Conservation (phyloP, 768 basidiomycete genomes). For the Termitomyces sp. region DNA sequence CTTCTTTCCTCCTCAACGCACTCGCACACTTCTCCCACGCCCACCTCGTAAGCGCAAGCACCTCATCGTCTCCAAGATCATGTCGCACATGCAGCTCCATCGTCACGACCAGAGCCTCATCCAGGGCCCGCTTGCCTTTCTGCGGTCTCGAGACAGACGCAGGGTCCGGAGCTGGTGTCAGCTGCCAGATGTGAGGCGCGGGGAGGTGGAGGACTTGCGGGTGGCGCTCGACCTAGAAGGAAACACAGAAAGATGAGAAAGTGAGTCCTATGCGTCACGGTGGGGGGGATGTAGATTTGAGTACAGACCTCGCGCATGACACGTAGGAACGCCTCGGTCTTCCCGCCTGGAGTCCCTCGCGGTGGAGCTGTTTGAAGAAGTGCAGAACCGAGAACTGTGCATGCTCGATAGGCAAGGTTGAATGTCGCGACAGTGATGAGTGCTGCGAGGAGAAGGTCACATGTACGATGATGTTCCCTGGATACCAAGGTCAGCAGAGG, state of each 20-base stretch:
- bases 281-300: not conserved
- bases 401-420: constrained; percentile 80
- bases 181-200: constrained; percentile 87
- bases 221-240: constrained; percentile 68
- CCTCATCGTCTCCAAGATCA: constrained; percentile 64
- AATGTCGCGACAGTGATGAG: constrained; percentile 75
- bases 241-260: not conserved
- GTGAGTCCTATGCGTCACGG: not conserved
- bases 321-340: constrained; percentile 79
- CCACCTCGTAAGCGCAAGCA: constrained; percentile 70
- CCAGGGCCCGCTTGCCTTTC: not conserved
- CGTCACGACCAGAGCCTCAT: constrained; percentile 59
- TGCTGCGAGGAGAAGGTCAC: constrained; percentile 85
- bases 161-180: constrained; percentile 41
- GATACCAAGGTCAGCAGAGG: not conserved
- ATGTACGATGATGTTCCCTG: constrained; percentile 52
- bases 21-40: constrained; percentile 62
- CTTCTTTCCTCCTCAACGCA: constrained; percentile 42
- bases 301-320: constrained; percentile 72
- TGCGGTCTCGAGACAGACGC: constrained; percentile 11
- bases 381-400: constrained; percentile 76
- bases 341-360: constrained; percentile 48
- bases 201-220: constrained; percentile 79
- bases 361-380: constrained; percentile 86
- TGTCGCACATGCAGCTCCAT: constrained; percentile 71